Evolutionary conservation across 1,284 basidiomycete species (phyloP).

Genomic region (Exsudoporus floridanus): DNA sequence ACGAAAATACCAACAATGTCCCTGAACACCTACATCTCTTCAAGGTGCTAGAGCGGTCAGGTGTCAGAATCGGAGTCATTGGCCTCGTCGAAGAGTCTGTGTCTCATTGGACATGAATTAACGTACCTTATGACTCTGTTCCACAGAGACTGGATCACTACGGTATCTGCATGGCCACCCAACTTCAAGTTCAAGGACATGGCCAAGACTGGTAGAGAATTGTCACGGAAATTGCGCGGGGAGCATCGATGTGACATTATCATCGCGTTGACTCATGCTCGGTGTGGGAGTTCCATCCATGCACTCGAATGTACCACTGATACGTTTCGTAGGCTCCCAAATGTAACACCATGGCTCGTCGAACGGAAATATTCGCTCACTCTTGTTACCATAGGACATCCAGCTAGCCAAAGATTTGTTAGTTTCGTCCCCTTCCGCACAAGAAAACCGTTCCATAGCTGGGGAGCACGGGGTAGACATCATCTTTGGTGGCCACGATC

Average conservation of each 20-base stretch:
- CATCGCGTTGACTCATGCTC: conserved; percentile 68
- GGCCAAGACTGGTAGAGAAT: conserved; percentile 49
- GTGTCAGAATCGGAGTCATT: conserved; percentile 62
- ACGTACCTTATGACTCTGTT: not conserved
- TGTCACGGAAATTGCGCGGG: conserved; percentile 60
- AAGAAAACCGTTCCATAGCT: conserved; percentile 44
- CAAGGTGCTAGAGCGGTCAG: conserved; percentile 54
- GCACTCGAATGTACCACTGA: not conserved
- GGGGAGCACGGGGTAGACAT: conserved; percentile 79
- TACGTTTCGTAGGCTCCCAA: conserved; percentile 40
- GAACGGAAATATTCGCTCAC: conserved; percentile 42
- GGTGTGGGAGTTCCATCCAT: conserved; percentile 34
- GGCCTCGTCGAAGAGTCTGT: conserved; percentile 70
- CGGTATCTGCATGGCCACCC: conserved; percentile 66
- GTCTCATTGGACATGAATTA: not conserved
- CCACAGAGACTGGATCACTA: conserved; percentile 65
- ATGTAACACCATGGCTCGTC: conserved; percentile 36
- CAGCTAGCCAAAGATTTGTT: conserved; percentile 59
- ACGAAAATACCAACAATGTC: conserved; percentile 47
- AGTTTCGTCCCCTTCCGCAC: conserved; percentile 58
- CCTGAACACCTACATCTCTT: conserved; percentile 53
- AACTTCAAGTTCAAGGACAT: conserved; percentile 60
- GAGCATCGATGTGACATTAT: conserved; percentile 62
- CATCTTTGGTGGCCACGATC: conserved; percentile 89
- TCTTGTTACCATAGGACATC: conserved; percentile 48